Evolutionary conservation across 352 stramenopile genomes (phyloP).

Genomic region (Proteromonas lacertae): DNA sequence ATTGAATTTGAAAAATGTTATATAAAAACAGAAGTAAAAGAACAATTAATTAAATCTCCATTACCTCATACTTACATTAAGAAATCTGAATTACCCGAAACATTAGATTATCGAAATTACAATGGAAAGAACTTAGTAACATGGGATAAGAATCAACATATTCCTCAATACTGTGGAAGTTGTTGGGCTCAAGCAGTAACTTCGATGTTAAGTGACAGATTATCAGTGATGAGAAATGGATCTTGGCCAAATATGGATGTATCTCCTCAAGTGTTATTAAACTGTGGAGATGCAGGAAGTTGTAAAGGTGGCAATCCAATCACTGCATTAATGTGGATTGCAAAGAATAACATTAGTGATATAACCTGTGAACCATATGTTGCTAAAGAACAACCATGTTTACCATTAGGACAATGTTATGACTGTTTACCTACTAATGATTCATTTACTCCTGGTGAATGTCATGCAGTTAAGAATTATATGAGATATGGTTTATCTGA

Average conservation of each 20-base stretch:
- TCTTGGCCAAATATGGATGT: slow-evolving; percentile 3
- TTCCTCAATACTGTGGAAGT: no score
- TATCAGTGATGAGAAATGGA: no score
- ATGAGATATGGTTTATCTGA: slow-evolving; percentile 50
- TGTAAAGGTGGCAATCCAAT: slow-evolving; percentile 4
- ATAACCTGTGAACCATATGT: slow-evolving; percentile 58
- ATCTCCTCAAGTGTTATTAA: slow-evolving; percentile 3
- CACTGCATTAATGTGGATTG: slow-evolving; percentile 26
- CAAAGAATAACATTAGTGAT: slow-evolving; percentile 46
- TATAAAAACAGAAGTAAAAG: no score
- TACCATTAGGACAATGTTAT: no score
- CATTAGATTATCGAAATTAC: background rate
- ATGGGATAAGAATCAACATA: no score
- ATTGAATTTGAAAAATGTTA: no score
- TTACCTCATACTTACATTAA: background rate
- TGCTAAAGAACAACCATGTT: slow-evolving; percentile 3
- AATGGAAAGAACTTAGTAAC: no score
- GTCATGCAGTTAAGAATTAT: slow-evolving; percentile 26
- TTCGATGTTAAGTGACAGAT: no score
- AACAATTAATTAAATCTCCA: no score
- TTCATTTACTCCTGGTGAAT: no score
- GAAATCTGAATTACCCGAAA: background rate
- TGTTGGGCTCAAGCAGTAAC: no score
- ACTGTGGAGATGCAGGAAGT: slow-evolving; percentile 4
- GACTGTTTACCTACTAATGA: no score